Percentiles rank a stretch among this genome's conserved stretches.
These are phyloP conservation scores for Flaveria ramosissima DNA, from an alignment of 129 eudicot genomes.

Conservation along the genomic window DNA sequence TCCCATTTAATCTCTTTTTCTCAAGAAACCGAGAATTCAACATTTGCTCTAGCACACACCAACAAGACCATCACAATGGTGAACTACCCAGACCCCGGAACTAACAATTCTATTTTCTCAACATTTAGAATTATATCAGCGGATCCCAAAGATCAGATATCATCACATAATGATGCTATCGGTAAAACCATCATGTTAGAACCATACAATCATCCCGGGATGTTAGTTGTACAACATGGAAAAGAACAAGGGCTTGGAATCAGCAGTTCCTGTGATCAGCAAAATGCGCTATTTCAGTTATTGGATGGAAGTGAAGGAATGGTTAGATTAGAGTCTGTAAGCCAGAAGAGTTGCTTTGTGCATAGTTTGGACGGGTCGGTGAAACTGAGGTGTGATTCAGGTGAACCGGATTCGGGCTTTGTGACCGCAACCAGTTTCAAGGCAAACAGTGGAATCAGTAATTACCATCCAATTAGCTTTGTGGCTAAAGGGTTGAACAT, in stretches of 20 bases:
- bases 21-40: slow-evolving; percentile 46
- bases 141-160: background rate
- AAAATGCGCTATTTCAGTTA: slow-evolving; percentile 40
- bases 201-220: slow-evolving; percentile 69
- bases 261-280: slow-evolving; percentile 16
- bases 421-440: slow-evolving; percentile 45
- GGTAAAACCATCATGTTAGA: slow-evolving; percentile 66
- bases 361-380: slow-evolving; percentile 34
- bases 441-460: slow-evolving; percentile 54
- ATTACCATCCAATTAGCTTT: slow-evolving; percentile 83
- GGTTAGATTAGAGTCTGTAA: slow-evolving; percentile 57
- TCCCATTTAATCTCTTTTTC: slow-evolving; percentile 61
- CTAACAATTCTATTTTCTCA: slow-evolving; percentile 48
- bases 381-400: slow-evolving; percentile 53
- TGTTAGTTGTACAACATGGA: slow-evolving; percentile 51
- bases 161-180: slow-evolving; percentile 28
- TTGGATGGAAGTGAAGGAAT: slow-evolving; percentile 53
- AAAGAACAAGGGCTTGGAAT: slow-evolving; percentile 44
- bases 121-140: slow-evolving; percentile 64
- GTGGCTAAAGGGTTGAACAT: slow-evolving; percentile 67
- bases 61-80: slow-evolving; percentile 41
- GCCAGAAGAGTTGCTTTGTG: slow-evolving; percentile 58
- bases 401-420: slow-evolving; percentile 35
- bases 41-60: slow-evolving; percentile 39
- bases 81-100: slow-evolving; percentile 54